phyloP scores from a whole-genome alignment of 331 rosid genomes.

The Ulmus americana region DNA sequence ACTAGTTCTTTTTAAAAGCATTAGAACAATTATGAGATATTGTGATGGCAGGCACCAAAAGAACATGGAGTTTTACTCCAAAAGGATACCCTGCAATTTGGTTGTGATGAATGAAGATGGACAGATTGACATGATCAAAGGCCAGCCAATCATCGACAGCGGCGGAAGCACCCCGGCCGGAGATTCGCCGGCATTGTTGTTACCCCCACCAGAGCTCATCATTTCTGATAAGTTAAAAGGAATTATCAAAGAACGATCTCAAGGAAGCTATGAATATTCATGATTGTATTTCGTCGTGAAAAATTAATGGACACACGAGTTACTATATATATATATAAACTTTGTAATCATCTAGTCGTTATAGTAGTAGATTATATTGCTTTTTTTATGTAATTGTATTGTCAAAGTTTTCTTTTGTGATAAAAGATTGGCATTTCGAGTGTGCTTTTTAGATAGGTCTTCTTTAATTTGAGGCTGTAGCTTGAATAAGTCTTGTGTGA shows the following conservation, averaged over 20 bases:
- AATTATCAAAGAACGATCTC: slow-evolving; percentile 16
- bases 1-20: too few species aligned
- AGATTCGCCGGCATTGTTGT: slow-evolving; percentile 15
- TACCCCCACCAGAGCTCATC: slow-evolving; percentile 17
- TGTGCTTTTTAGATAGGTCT: too few species aligned
- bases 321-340: too few species aligned
- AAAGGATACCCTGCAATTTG: slow-evolving; percentile 41
- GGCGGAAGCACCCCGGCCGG: background rate
- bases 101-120: slow-evolving; percentile 46
- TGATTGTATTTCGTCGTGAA: too few species aligned
- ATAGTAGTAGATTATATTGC: too few species aligned
- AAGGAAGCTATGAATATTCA: background rate
- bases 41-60: slow-evolving; percentile 35
- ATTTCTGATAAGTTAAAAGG: slow-evolving; percentile 22
- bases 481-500: too few species aligned
- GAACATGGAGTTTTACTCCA: slow-evolving; percentile 29
- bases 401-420: too few species aligned
- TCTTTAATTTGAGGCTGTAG: too few species aligned
- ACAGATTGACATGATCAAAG: slow-evolving; percentile 38
- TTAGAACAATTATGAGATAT: background rate
- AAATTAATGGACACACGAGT: too few species aligned
- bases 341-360: too few species aligned
- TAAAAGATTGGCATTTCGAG: too few species aligned
- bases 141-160: slow-evolving; percentile 4
- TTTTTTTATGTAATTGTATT: too few species aligned